These are phyloP conservation scores for Cladorrhinum sp. DNA, from an alignment of 2,329 filamentous ascomycete species.

Conservation along the genomic window DNA sequence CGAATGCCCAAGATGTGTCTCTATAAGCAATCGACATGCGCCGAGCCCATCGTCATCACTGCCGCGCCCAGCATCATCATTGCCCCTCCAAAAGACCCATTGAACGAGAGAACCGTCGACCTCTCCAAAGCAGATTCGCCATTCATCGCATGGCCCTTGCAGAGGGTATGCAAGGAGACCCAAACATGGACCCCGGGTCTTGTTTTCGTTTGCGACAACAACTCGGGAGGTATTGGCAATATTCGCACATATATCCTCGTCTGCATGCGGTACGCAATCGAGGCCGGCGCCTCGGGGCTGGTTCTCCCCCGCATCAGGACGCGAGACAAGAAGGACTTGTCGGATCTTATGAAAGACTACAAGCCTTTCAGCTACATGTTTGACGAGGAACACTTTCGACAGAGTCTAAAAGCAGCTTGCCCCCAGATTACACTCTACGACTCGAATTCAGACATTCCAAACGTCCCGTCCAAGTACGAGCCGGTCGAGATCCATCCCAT, in stretches of 20 bases:
- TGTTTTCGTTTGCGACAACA: slow-evolving; percentile 49
- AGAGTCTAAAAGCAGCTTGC: slow-evolving; percentile 37
- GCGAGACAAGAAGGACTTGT: slow-evolving; percentile 40
- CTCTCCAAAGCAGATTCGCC: slow-evolving; percentile 39
- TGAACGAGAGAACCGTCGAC: slow-evolving; percentile 28
- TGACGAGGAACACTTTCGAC: slow-evolving; percentile 44
- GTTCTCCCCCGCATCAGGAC: slow-evolving; percentile 45
- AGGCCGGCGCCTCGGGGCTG: slow-evolving; percentile 45
- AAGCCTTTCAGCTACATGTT: slow-evolving; percentile 47
- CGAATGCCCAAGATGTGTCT: slow-evolving; percentile 28
- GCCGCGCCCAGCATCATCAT: background rate
- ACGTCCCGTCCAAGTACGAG: slow-evolving; percentile 32
- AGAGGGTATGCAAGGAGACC: slow-evolving; percentile 41
- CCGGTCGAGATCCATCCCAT: slow-evolving; percentile 42
- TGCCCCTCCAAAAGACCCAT: slow-evolving; percentile 3
- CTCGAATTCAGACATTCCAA: slow-evolving; percentile 37
- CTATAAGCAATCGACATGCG: slow-evolving; percentile 19
- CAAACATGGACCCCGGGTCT: slow-evolving; percentile 41
- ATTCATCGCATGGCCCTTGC: slow-evolving; percentile 46
- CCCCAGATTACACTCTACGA: slow-evolving; percentile 44
- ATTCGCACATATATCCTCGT: slow-evolving; percentile 51
- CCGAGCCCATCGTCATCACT: no score
- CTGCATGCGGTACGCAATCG: slow-evolving; percentile 48
- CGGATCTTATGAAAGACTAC: slow-evolving; percentile 41
- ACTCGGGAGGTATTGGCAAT: slow-evolving; percentile 50